Evolutionary conservation across 2,329 filamentous ascomycete genomes (phyloP), one percentile per base, ranked within the genome.

Genomic region (Coleophoma eucalyptorum): DNA sequence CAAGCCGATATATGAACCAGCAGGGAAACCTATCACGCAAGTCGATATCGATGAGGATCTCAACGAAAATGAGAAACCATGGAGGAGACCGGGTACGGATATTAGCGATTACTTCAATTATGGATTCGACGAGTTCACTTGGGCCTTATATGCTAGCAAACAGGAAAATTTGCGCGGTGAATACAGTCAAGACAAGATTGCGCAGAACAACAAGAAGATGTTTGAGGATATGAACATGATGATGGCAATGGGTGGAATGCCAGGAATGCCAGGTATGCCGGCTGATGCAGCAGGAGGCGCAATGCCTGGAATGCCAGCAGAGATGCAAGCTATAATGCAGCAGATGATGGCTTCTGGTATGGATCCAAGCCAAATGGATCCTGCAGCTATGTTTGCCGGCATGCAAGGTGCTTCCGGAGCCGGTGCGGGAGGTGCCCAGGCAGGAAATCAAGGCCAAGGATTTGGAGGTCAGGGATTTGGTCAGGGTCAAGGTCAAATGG

Each of bases 51-150:
- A 92, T 62, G 74, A 82, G 70, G 83, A 87, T 62, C 80, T 92
- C 18, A 79, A 83, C 35, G 86, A 89, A 7, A 90, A 91, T 62
- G 89, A 92, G 56, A 97, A 97, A 69, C 92, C 93, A 16, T 99
- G 94, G 94, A 86, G 94, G 42, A 86, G 92, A 57, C 94, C 94
- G 0, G 94, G 94, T 43, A 92, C 93, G 11, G 94, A 99, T 64
- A 83, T 96, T 49, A 94, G 89, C 53, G 94, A 99, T 68, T 97
- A 96, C 72, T 97, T 97, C 81, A 97, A 97, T 75, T 97, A 97
- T 70, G 93, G 93, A 52, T 97, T 97, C 65, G 93, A 97, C 71
- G 93, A 97, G 70, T 97, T 97, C 70, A 96, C 92, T 1, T 99
- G 94, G 94, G 89, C 92, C 5, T 81, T 92, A 49, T 99, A 99